phyloP scores from a whole-genome alignment of 768 basidiomycete species.

The Suillus spraguei region DNA sequence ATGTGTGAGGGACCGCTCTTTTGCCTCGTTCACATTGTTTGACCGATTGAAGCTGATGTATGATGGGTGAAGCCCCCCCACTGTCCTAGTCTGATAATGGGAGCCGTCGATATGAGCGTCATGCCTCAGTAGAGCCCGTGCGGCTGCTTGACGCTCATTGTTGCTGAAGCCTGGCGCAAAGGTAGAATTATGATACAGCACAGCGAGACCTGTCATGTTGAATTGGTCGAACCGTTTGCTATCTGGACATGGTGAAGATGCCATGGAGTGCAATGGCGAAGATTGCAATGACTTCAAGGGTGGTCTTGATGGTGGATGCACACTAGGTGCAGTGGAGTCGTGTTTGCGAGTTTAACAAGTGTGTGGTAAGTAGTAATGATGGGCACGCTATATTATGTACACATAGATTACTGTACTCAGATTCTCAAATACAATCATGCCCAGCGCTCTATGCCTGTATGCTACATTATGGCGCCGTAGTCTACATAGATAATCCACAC shows the following conservation, averaged over 20 bases:
- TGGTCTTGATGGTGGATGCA: not conserved
- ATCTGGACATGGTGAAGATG: not conserved
- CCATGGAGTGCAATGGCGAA: not conserved
- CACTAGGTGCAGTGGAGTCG: not conserved
- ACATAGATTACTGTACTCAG: no score
- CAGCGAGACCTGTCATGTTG: constrained; percentile 13
- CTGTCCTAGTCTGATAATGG: constrained; percentile 7
- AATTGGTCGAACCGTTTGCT: constrained; percentile 7
- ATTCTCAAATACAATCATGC: no score
- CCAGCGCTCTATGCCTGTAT: no score
- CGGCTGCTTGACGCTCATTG: constrained; percentile 4
- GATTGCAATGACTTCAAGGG: constrained; percentile 1
- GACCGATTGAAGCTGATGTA: constrained; percentile 11
- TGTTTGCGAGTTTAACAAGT: not conserved
- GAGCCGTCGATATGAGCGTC: constrained; percentile 3
- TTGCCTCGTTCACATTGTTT: not conserved
- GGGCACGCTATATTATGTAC: no score
- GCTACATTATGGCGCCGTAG: no score
- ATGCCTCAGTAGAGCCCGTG: constrained; percentile 8
- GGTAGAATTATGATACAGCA: constrained; percentile 4
- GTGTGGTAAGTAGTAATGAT: no score
- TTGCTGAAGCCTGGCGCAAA: constrained; percentile 7
- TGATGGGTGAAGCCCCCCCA: constrained; percentile 11
- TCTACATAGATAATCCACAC: no score
- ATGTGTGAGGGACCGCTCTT: not conserved